Percentiles rank a stretch among this genome's conserved stretches.
Conservation (phyloP, 2,329 filamentous ascomycete genomes). For the Hyphodiscus sp. region DNA sequence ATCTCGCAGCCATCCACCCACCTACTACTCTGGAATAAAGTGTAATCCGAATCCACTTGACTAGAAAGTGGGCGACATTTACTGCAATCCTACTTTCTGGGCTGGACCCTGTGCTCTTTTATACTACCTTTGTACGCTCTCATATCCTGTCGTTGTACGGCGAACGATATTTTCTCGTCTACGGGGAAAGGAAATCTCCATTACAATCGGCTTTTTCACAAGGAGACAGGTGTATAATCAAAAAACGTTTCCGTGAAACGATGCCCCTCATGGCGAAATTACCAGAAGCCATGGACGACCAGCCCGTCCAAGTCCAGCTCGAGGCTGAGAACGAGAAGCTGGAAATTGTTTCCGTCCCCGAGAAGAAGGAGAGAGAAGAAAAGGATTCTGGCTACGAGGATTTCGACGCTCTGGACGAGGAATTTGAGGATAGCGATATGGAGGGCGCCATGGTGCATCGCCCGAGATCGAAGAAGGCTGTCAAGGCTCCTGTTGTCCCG, state of each 20-base stretch:
- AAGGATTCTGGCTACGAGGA: conserved; percentile 15
- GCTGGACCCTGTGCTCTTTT: background rate
- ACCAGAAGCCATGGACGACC: background rate
- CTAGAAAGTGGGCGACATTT: background rate
- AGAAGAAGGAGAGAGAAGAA: conserved; percentile 1
- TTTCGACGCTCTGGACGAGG: conserved; percentile 20
- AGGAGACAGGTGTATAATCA: background rate
- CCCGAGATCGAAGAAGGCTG: conserved; percentile 17
- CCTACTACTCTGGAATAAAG: background rate
- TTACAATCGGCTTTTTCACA: too few species aligned
- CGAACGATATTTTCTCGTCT: background rate
- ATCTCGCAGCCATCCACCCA: background rate
- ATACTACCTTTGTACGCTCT: too few species aligned
- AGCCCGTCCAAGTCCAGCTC: conserved; percentile 4
- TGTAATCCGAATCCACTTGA: background rate
- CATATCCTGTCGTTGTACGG: background rate
- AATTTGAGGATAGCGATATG: conserved; percentile 24
- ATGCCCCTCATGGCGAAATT: background rate
- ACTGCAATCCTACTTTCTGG: background rate
- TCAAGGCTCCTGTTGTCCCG: conserved; percentile 20
- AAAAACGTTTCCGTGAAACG: background rate
- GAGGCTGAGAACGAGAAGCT: conserved; percentile 1
- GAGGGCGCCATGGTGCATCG: conserved; percentile 23
- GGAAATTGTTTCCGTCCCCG: background rate
- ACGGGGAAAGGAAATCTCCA: background rate